phyloP scores from a whole-genome alignment of 306 rosid species.

The Cucurbita ficifolia region DNA sequence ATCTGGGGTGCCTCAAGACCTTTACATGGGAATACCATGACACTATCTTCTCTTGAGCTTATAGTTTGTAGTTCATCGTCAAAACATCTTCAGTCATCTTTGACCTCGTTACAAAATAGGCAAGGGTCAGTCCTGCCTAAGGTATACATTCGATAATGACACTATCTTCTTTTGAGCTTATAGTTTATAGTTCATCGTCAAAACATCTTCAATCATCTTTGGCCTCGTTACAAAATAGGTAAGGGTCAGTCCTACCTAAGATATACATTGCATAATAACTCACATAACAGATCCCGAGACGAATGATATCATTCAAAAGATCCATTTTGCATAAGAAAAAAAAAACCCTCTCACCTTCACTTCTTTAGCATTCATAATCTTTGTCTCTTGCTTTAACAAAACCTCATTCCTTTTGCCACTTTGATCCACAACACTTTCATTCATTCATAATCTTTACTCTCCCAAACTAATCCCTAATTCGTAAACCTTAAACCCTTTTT shows the following conservation, averaged over 20 bases:
- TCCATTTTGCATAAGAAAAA: not conserved
- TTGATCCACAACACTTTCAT: not conserved
- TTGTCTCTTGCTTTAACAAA: not conserved
- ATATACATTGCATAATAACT: no score
- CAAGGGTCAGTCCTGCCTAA: no score
- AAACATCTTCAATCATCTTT: no score
- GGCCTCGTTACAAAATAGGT: no score
- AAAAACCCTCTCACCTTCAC: not conserved
- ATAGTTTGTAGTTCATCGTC: not conserved
- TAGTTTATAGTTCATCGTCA: not conserved
- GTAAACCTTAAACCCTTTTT: not conserved
- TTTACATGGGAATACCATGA: not conserved
- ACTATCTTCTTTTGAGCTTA: slow-evolving; percentile 5
- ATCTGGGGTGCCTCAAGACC: not conserved
- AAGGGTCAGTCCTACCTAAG: no score
- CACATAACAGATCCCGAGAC: no score
- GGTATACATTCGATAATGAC: not conserved
- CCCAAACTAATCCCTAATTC: not conserved
- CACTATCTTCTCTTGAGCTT: slow-evolving; percentile 6
- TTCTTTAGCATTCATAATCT: not conserved
- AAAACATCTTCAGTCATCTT: no score
- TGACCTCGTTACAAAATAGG: no score
- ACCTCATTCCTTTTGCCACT: not conserved
- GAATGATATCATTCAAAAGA: no score
- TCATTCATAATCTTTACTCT: not conserved